Conservation (phyloP, 805 yeast genomes). For the Nakazawaea ambrosiae region DNA sequence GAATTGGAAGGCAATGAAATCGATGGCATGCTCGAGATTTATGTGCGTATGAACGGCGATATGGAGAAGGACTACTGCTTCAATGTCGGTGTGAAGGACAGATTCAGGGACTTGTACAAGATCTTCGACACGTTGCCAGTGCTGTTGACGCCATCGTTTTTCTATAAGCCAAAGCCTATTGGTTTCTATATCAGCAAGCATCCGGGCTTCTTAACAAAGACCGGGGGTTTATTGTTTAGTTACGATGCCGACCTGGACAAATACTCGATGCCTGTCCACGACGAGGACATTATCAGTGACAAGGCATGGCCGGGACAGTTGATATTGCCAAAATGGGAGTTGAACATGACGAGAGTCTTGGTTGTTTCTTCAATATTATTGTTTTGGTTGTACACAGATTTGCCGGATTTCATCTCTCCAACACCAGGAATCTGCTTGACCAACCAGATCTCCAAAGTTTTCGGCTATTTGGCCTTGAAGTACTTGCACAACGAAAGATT, state of each 20-base stretch:
- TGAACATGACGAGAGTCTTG: conserved; percentile 33
- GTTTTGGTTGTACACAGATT: conserved; percentile 85
- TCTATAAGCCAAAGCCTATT: conserved; percentile 56
- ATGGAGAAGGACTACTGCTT: conserved; percentile 86
- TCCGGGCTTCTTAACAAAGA: conserved; percentile 80
- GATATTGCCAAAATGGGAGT: conserved; percentile 65
- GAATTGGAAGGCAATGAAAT: conserved; percentile 10
- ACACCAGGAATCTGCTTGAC: conserved; percentile 88
- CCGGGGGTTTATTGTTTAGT: conserved; percentile 72
- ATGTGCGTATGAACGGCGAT: conserved; percentile 80
- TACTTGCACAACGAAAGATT: conserved; percentile 32
- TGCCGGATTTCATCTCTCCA: conserved; percentile 84
- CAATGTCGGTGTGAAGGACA: conserved; percentile 52
- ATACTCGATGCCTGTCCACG: conserved; percentile 42
- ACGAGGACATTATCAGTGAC: conserved; percentile 43
- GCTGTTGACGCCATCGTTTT: conserved; percentile 72
- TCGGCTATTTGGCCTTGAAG: conserved; percentile 20
- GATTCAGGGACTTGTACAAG: conserved; percentile 50
- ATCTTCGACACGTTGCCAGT: conserved; percentile 67
- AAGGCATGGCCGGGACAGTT: conserved; percentile 88
- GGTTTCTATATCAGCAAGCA: conserved; percentile 55
- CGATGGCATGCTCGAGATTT: conserved; percentile 34
- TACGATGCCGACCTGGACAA: conserved; percentile 43
- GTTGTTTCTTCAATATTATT: conserved; percentile 33
- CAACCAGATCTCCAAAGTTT: conserved; percentile 38